These are phyloP conservation scores for Nephelium lappaceum DNA, from an alignment of 345 rosid genomes.

Conservation along the genomic window DNA sequence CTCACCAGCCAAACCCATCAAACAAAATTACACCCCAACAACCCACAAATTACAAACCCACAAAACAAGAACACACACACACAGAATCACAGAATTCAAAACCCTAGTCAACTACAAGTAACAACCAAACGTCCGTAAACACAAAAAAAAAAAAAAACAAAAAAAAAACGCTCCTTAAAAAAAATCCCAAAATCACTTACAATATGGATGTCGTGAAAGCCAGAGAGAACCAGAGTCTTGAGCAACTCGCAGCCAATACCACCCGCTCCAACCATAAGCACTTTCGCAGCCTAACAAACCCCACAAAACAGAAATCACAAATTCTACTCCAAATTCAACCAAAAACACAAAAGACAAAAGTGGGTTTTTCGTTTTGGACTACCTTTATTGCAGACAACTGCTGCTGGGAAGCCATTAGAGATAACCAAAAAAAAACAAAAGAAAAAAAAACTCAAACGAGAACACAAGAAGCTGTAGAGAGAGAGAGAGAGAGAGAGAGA, in stretches of 20 bases:
- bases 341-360: slow-evolving; percentile 3
- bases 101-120: slow-evolving; percentile 14
- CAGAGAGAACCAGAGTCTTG: slow-evolving; percentile 93
- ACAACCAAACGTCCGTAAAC: background rate
- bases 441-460: background rate
- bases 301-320: slow-evolving; percentile 13
- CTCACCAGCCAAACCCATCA: background rate
- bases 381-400: slow-evolving; percentile 66
- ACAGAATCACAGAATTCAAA: background rate
- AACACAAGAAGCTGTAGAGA: background rate
- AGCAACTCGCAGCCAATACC: slow-evolving; percentile 99
- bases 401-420: slow-evolving; percentile 53
- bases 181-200: slow-evolving; percentile 46
- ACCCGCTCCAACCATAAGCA: slow-evolving; percentile 99
- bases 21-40: background rate
- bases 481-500: slow-evolving; percentile 26
- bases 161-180: background rate
- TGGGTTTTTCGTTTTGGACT: slow-evolving; percentile 1
- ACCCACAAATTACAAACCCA: background rate
- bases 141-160: no score
- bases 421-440: background rate
- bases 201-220: slow-evolving; percentile 89
- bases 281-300: slow-evolving; percentile 79
- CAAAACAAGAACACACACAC: background rate
- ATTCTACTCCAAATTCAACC: background rate